Percentiles rank a stretch among this genome's conserved stretches.
phyloP scores from a whole-genome alignment of 1,139 yeast genomes.

The Tardiomyces depauwii region DNA sequence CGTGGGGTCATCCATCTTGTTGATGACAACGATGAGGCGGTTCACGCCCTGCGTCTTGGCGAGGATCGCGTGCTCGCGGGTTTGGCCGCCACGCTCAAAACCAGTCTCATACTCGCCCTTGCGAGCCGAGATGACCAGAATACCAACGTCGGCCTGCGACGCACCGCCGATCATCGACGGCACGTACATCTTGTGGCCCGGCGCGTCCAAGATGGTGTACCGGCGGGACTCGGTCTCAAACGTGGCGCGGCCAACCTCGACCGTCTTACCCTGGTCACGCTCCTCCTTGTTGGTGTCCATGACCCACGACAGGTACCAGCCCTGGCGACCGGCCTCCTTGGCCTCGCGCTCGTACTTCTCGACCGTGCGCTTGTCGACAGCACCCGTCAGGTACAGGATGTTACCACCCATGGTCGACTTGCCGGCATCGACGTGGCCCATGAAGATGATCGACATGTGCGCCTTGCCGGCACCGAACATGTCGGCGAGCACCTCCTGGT shows the following conservation, averaged over 20 bases:
- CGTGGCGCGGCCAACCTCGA: conserved; percentile 95
- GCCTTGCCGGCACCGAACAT: conserved; percentile 79
- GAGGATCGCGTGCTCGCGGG: conserved; percentile 94
- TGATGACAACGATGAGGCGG: conserved; percentile 83
- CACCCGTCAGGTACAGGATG: conserved; percentile 81
- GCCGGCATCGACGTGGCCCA: conserved; percentile 99
- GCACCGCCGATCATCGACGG: conserved; percentile 99
- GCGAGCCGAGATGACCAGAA: conserved; percentile 93
- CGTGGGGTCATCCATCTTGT: conserved; percentile 98
- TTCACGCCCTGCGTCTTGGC: conserved; percentile 98
- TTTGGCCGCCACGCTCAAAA: conserved; percentile 97
- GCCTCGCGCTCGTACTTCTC: conserved; percentile 98
- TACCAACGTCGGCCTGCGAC: conserved; percentile 97
- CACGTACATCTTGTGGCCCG: conserved; percentile 98
- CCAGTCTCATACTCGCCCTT: conserved; percentile 99
- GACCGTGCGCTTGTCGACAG: conserved; percentile 98
- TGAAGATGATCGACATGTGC: conserved; percentile 89
- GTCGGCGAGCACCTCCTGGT: conserved; percentile 79
- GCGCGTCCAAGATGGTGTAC: conserved; percentile 96
- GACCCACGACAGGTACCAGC: conserved; percentile 99
- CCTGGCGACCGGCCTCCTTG: conserved; percentile 98
- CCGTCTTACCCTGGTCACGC: conserved; percentile 97
- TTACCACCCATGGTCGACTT: conserved; percentile 99
- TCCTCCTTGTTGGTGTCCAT: conserved; percentile 99
- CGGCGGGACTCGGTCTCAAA: conserved; percentile 97